Conservation (phyloP, 345 rosid species). For the Fremontodendron californicum region DNA sequence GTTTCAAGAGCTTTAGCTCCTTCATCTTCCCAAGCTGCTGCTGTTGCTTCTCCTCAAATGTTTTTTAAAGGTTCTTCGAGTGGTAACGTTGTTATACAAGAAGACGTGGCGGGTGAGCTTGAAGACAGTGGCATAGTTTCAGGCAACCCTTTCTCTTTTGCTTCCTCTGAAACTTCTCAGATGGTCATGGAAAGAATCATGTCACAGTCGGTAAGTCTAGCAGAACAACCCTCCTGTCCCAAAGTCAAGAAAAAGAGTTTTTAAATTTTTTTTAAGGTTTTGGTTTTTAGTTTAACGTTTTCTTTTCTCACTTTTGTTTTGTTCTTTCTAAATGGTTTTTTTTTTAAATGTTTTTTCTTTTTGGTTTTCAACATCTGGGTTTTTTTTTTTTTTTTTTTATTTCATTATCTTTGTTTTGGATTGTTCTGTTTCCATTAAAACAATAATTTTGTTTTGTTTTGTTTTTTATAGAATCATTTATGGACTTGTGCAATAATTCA, state of each 20-base stretch:
- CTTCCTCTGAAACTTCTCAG: constrained; percentile 89
- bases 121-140: too few relatives aligned
- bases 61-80: constrained; percentile 35
- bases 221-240: neutral
- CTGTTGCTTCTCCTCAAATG: constrained; percentile 34
- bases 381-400: too few relatives aligned
- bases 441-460: neutral
- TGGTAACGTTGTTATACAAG: too few relatives aligned
- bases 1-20: constrained; percentile 71
- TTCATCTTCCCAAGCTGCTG: constrained; percentile 25
- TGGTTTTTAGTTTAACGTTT: neutral
- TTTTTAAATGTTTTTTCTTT: neutral
- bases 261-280: neutral
- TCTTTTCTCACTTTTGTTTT: neutral
- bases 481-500: neutral
- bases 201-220: constrained; percentile 85
- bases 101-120: too few relatives aligned
- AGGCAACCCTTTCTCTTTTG: too few relatives aligned
- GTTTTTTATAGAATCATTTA: neutral
- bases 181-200: constrained; percentile 98
- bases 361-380: neutral
- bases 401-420: neutral
- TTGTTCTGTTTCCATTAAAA: neutral
- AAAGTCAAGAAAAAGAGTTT: constrained; percentile 8
- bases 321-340: neutral